Conservation (phyloP, 2,329 filamentous ascomycete genomes). For the Rhynchosporium agropyri region DNA sequence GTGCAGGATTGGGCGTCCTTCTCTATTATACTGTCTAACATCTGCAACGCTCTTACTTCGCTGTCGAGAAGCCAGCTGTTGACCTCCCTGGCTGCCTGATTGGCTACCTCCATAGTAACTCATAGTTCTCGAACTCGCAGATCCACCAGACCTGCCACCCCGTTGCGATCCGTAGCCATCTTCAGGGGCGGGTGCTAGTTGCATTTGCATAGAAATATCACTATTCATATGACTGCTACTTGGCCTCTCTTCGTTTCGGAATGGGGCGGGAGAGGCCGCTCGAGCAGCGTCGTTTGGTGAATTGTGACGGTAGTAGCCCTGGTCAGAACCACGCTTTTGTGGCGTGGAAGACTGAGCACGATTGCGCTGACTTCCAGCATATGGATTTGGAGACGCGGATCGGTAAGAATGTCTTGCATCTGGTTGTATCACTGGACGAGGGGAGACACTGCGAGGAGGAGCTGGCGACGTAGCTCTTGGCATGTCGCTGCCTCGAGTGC, state of each 20-base stretch:
- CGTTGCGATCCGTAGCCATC: constrained; percentile 61
- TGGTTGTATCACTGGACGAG: constrained; percentile 58
- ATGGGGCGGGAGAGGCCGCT: constrained; percentile 49
- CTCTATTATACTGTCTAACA: constrained; percentile 76
- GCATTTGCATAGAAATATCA: constrained; percentile 70
- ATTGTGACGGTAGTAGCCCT: constrained; percentile 54
- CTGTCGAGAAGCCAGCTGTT: constrained; percentile 49
- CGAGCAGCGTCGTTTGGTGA: constrained; percentile 50
- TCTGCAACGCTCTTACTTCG: constrained; percentile 88
- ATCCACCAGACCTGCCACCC: constrained; percentile 54
- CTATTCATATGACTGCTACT: constrained; percentile 47
- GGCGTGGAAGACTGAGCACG: constrained; percentile 45
- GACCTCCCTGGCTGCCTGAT: constrained; percentile 41
- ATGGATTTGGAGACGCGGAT: constrained; percentile 67
- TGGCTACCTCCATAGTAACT: constrained; percentile 52
- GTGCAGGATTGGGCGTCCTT: constrained; percentile 86
- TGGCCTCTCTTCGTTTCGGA: constrained; percentile 50
- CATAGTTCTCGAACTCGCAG: constrained; percentile 52
- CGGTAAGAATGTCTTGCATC: constrained; percentile 51
- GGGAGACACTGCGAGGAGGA: constrained; percentile 64
- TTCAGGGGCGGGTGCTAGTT: constrained; percentile 59
- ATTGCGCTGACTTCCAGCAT: constrained; percentile 46
- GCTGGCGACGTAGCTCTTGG: constrained; percentile 68
- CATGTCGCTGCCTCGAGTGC: constrained; percentile 61
- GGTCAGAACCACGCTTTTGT: constrained; percentile 52